Conservation (phyloP, 176 grass and related monocot genomes). For the Pontederia paniculata region DNA sequence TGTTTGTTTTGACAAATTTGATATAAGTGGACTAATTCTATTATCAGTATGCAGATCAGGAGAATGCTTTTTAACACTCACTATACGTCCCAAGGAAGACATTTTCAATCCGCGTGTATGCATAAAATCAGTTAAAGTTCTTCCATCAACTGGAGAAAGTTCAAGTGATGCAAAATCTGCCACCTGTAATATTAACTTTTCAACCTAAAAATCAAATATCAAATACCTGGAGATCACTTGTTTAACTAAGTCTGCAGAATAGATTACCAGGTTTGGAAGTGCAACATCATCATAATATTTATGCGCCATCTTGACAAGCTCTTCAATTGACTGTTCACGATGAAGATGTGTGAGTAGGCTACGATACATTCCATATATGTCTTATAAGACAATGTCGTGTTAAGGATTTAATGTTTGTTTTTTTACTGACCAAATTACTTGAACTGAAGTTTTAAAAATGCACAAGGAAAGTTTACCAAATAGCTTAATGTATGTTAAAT, state of each 20-base stretch:
- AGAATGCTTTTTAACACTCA: conserved; percentile 24
- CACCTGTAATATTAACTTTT: conserved; percentile 33
- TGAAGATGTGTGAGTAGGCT: conserved; percentile 8
- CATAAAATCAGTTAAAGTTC: conserved; percentile 98
- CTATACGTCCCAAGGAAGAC: conserved; percentile 79
- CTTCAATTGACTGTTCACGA: conserved; percentile 59
- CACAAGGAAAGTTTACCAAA: no score
- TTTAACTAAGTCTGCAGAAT: background rate
- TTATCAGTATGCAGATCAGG: background rate
- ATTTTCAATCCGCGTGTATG: conserved; percentile 91
- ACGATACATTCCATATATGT: background rate
- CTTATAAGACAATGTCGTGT: no score
- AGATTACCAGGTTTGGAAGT: conserved; percentile 87
- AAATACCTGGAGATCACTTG: no score
- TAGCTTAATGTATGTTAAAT: no score
- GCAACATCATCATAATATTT: conserved; percentile 83
- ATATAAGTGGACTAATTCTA: background rate
- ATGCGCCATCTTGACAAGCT: conserved; percentile 79
- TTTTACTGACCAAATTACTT: no score
- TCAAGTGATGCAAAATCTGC: conserved; percentile 99
- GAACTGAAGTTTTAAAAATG: no score
- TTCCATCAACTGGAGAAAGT: conserved; percentile 97
- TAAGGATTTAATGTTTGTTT: no score
- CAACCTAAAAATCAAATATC: background rate
- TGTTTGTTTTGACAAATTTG: conserved; percentile 31